These are phyloP conservation scores for Umbelopsis sp. DNA, from an alignment of 371 early-diverging fungal genomes.

Conservation along the genomic window DNA sequence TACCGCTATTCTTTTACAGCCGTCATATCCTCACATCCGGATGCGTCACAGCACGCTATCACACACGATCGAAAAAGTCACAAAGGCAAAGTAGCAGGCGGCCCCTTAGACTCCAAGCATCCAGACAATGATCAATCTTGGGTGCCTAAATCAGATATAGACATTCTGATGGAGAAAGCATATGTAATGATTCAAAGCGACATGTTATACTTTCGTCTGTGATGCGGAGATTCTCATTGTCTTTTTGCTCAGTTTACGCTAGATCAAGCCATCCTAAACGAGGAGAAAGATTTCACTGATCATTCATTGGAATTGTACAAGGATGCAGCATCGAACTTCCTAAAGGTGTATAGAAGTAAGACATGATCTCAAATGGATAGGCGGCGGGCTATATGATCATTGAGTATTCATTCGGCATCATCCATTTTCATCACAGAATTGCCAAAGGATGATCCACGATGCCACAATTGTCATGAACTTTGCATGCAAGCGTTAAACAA, in stretches of 20 bases:
- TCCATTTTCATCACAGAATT: background rate
- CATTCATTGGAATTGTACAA: conserved; percentile 50
- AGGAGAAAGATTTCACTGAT: conserved; percentile 39
- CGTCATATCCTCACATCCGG: conserved; percentile 26
- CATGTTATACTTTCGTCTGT: background rate
- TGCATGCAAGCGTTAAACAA: conserved; percentile 41
- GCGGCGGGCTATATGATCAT: no score
- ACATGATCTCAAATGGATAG: background rate
- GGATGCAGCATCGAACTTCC: conserved; percentile 48
- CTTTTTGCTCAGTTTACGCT: conserved; percentile 30
- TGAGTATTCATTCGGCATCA: no score
- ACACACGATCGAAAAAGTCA: conserved; percentile 2
- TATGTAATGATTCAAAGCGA: conserved; percentile 35
- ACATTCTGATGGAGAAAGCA: conserved; percentile 38
- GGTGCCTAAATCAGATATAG: conserved; percentile 27
- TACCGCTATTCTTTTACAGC: conserved; percentile 11
- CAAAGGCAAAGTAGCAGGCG: conserved; percentile 1
- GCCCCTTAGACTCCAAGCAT: conserved; percentile 13
- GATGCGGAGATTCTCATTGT: conserved; percentile 3
- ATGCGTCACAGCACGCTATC: conserved; percentile 26
- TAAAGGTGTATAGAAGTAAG: conserved; percentile 48
- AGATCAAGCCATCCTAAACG: conserved; percentile 50
- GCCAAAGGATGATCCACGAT: conserved; percentile 22
- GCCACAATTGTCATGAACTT: conserved; percentile 25
- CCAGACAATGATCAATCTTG: conserved; percentile 34